These are phyloP conservation scores for Hypoxylon sp. DNA, from an alignment of 2,329 filamentous ascomycete species.

Conservation along the genomic window DNA sequence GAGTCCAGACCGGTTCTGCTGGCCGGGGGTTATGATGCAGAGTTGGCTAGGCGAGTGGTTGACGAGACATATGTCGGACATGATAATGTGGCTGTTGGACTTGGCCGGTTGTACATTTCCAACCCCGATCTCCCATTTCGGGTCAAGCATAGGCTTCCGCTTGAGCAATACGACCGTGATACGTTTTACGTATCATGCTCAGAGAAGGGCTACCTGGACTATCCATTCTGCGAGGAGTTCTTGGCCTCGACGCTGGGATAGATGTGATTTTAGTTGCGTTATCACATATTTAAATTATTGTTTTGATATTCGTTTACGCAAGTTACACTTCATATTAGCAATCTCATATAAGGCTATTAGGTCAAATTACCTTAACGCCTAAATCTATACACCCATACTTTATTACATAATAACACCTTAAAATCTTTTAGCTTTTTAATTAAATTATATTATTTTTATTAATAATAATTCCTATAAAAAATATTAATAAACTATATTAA, in stretches of 20 bases:
- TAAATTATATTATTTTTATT: too few species aligned
- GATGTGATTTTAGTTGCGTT: background rate
- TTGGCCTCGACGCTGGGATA: background rate
- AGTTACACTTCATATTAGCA: too few species aligned
- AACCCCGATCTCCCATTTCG: conserved; percentile 65
- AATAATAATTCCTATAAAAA: too few species aligned
- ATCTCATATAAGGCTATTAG: too few species aligned
- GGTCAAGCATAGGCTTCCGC: conserved; percentile 59
- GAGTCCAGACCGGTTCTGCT: conserved; percentile 63
- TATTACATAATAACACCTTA: too few species aligned
- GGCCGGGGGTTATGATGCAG: conserved; percentile 60
- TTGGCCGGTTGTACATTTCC: conserved; percentile 65
- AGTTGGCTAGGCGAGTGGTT: conserved; percentile 57
- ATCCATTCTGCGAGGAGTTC: conserved; percentile 35
- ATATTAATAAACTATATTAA: too few species aligned
- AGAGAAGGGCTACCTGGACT: conserved; percentile 46
- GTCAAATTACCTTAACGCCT: too few species aligned
- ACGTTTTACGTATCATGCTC: conserved; percentile 59
- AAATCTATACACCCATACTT: too few species aligned
- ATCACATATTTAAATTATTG: too few species aligned
- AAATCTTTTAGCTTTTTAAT: too few species aligned
- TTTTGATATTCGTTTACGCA: too few species aligned
- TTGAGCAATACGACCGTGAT: conserved; percentile 62
- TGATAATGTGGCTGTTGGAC: conserved; percentile 61
- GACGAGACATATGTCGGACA: conserved; percentile 60